These are phyloP conservation scores for Amesomyces nigricolor DNA, from an alignment of 2,329 filamentous ascomycete genomes.

Conservation along the genomic window DNA sequence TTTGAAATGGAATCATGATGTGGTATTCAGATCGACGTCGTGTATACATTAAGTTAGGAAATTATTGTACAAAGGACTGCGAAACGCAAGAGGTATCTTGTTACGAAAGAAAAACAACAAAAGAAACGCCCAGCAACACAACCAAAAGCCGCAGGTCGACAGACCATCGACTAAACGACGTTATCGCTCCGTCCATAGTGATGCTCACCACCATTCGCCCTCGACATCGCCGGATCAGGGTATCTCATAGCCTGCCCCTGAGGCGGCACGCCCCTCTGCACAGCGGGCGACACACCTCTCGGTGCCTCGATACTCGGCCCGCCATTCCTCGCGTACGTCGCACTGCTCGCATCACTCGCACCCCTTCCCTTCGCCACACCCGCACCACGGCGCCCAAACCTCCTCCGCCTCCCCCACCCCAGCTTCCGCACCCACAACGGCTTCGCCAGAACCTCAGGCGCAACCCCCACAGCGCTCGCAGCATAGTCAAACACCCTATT, in stretches of 20 bases:
- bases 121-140: background rate
- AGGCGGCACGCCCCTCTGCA: background rate
- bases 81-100: background rate
- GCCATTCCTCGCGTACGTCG: constrained; percentile 12
- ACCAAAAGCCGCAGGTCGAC: too few species aligned
- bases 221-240: background rate
- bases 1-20: too few species aligned
- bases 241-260: background rate
- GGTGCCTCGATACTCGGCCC: constrained; percentile 1
- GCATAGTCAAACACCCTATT: constrained; percentile 30
- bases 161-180: constrained; percentile 3
- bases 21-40: too few species aligned
- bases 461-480: background rate
- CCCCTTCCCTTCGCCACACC: constrained; percentile 1
- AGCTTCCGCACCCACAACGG: constrained; percentile 20
- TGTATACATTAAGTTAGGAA: too few species aligned
- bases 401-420: constrained; percentile 21
- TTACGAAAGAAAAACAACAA: background rate
- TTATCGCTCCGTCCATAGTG: constrained; percentile 12
- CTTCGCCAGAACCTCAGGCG: constrained; percentile 10
- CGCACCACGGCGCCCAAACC: background rate
- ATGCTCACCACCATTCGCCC: background rate
- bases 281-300: background rate
- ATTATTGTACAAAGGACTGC: background rate
- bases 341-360: constrained; percentile 11